Evolutionary conservation across 768 basidiomycete genomes (phyloP).

Genomic region (Amanita inopinata): DNA sequence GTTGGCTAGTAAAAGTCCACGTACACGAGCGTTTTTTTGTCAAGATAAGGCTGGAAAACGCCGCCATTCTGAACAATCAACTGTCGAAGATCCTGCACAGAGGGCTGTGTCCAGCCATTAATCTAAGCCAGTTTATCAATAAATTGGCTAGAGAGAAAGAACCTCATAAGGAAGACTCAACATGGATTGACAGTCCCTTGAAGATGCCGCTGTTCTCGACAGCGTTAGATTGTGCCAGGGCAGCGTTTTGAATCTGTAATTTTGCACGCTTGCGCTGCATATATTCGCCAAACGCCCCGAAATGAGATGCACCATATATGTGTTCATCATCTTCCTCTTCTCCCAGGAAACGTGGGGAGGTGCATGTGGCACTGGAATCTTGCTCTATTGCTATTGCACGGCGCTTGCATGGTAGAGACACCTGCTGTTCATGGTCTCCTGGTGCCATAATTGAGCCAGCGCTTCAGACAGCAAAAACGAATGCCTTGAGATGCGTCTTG

Average conservation of each 20-base stretch:
- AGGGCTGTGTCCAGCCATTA: constrained; percentile 84
- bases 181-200: constrained; percentile 70
- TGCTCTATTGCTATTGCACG: not conserved
- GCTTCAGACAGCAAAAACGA: no score
- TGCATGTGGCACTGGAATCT: no score
- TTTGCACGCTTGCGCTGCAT: constrained; percentile 89
- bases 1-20: constrained; percentile 17
- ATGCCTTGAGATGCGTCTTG: no score
- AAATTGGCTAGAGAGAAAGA: no score
- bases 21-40: constrained; percentile 65
- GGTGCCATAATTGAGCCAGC: no score
- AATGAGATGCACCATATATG: constrained; percentile 69
- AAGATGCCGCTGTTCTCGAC: constrained; percentile 53
- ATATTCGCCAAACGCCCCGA: constrained; percentile 82
- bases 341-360: constrained; percentile 6
- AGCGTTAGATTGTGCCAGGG: constrained; percentile 18
- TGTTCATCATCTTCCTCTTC: constrained; percentile 25
- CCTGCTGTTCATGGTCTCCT: no score
- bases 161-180: no score
- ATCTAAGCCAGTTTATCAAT: constrained; percentile 31
- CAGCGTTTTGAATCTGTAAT: constrained; percentile 69
- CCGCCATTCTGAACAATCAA: constrained; percentile 82
- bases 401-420: no score
- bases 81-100: constrained; percentile 73
- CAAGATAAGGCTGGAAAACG: constrained; percentile 73